Base-by-base conservation (phyloP, 352 stramenopile species). In the Phytophthora pistaciae region DNA sequence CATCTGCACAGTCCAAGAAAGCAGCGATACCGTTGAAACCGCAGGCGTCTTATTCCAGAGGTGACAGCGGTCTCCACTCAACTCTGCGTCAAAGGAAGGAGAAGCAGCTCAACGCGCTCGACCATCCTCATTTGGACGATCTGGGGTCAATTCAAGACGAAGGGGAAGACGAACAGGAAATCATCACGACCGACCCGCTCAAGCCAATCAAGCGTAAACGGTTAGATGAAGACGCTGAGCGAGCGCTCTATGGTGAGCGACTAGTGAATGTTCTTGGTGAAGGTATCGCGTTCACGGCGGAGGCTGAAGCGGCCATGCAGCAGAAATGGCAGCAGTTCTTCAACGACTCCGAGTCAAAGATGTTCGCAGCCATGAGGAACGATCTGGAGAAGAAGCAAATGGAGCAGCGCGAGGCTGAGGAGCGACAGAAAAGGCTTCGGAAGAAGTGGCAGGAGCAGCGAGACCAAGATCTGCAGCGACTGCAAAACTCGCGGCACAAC, bases 261-360 rank as follows among this genome's bases (percentile, higher is more conserved):
- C 40, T 69, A 20, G 27, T 68, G 5, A 71, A 81, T 25, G 56
- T 64, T 21, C 53, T 91, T 5, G 82, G 78, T 5, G 84, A 84
- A 33, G 82, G 72, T 1, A 85, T 93, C n/a, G 76, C 66, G 2
- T 80, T 92, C 16, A 86, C 67, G 29, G n/a, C 62, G 0, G 84
- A 93, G 25, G 74, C 71, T 0, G 83, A 92, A 66, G 69, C 60
- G 23, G 42, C 68, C 4, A 85, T 87, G 79, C 72, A 87, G 31
- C 73, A 82, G 7, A 90, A 87, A 56, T 93, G 84, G 86, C 46
- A 77, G n/a, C 58, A 78, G 7, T 86, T 91, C 55, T 93, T 93
- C 56, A 65, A 59, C 8, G 68, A 83, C 13, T 83, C 84, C 0
- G 86, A 93, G 54, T 60, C 49, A 1, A 83, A 69, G 11, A 84